Conservation (phyloP, 495 filamentous ascomycete genomes). For the Aspergillus nanangensis region DNA sequence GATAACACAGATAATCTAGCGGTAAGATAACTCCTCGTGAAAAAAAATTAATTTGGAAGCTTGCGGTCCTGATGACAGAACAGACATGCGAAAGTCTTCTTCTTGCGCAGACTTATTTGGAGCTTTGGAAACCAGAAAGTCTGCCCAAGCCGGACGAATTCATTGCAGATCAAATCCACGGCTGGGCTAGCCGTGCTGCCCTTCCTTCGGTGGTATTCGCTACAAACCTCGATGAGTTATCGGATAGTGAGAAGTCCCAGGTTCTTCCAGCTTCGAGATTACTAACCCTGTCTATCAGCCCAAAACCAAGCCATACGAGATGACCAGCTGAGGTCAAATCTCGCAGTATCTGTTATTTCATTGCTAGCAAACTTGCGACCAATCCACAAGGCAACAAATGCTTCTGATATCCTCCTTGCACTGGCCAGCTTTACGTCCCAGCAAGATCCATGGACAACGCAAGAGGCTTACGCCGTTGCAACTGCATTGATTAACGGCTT, state of each 20-base stretch:
- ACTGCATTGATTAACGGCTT: too few relatives aligned
- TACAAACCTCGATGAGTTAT: constrained; percentile 19
- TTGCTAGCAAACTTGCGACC: constrained; percentile 13
- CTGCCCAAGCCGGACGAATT: constrained; percentile 21
- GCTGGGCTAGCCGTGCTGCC: constrained; percentile 29
- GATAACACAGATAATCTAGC: constrained; percentile 14
- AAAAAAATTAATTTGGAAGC: background rate
- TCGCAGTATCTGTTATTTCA: constrained; percentile 31
- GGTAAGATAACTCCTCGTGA: too few relatives aligned
- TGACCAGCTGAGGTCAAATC: constrained; percentile 17
- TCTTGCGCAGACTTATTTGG: constrained; percentile 21
- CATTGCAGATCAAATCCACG: constrained; percentile 24
- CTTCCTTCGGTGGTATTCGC: constrained; percentile 34
- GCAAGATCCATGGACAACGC: constrained; percentile 51
- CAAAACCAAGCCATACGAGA: constrained; percentile 16
- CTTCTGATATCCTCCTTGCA: constrained; percentile 25
- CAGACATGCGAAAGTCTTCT: constrained; percentile 32
- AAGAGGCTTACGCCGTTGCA: constrained; percentile 24
- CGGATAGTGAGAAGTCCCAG: constrained; percentile 17
- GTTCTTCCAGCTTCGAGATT: background rate
- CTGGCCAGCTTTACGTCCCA: constrained; percentile 45
- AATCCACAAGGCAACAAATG: constrained; percentile 13
- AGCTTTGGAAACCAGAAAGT: constrained; percentile 9
- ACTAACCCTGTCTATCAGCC: constrained; percentile 6
- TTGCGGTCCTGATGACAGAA: constrained; percentile 5